These are phyloP conservation scores for Hymenoscyphus fructigenus DNA, from an alignment of 2,329 filamentous ascomycete genomes.

Conservation along the genomic window DNA sequence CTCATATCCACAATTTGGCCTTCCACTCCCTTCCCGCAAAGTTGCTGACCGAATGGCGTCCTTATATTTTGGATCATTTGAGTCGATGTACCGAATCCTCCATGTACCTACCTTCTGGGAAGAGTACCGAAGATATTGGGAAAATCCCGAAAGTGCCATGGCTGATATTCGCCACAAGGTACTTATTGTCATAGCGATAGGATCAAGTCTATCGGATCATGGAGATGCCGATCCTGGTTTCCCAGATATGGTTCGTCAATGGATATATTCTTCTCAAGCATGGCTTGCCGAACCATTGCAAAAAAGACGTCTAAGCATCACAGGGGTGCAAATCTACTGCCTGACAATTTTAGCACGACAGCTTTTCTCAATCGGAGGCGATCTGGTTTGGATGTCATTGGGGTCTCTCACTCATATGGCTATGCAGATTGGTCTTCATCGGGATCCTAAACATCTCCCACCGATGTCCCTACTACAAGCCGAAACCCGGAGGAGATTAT, in stretches of 20 bases:
- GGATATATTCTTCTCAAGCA: slow-evolving; percentile 43
- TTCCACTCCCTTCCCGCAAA: not conserved
- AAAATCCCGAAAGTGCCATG: not conserved
- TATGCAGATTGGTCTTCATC: slow-evolving; percentile 48
- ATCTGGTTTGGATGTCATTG: slow-evolving; percentile 43
- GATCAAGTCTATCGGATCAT: not conserved
- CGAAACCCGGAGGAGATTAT: slow-evolving; percentile 27
- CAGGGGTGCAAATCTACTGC: slow-evolving; percentile 37
- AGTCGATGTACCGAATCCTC: not conserved
- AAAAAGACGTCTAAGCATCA: slow-evolving; percentile 39
- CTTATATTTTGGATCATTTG: not conserved
- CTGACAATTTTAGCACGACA: slow-evolving; percentile 39
- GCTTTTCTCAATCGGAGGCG: slow-evolving; percentile 43
- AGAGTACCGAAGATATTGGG: not conserved
- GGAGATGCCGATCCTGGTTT: slow-evolving; percentile 26
- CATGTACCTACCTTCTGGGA: not conserved
- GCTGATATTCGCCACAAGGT: not conserved
- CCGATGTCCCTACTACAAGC: slow-evolving; percentile 26
- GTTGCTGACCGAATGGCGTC: not conserved
- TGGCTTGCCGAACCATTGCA: slow-evolving; percentile 45
- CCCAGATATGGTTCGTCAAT: slow-evolving; percentile 37
- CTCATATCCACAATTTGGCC: not conserved
- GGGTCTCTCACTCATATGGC: slow-evolving; percentile 44
- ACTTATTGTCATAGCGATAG: not conserved
- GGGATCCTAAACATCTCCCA: slow-evolving; percentile 24